Conservation (phyloP, 371 early-diverging fungal genomes). For the Mortierella polycephala region DNA sequence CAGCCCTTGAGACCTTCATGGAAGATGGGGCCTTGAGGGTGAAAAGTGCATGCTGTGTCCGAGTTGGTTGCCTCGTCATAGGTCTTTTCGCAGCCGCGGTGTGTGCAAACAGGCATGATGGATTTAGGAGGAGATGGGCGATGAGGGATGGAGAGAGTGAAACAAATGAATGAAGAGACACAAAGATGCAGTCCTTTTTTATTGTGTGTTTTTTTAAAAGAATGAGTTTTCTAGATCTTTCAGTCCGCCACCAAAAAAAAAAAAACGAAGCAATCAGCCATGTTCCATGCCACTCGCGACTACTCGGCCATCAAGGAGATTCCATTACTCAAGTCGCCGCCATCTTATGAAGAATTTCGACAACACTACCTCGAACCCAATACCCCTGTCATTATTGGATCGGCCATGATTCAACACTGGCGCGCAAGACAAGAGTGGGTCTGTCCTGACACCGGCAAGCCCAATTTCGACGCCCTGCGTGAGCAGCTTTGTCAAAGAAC, state of each 20-base stretch:
- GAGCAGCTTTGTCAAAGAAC: slow-evolving; percentile 45
- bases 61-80: slow-evolving; percentile 76
- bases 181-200: not conserved
- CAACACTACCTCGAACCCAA: slow-evolving; percentile 65
- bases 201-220: not conserved
- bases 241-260: slow-evolving; percentile 14
- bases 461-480: slow-evolving; percentile 17
- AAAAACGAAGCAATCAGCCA: not conserved
- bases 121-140: not conserved
- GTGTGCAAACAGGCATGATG: slow-evolving; percentile 73
- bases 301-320: slow-evolving; percentile 37
- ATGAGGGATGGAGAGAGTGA: slow-evolving; percentile 4
- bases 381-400: slow-evolving; percentile 70
- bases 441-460: slow-evolving; percentile 24
- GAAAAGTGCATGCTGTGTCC: slow-evolving; percentile 81
- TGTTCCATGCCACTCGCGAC: slow-evolving; percentile 37
- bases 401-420: slow-evolving; percentile 67
- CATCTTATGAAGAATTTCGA: slow-evolving; percentile 64
- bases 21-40: slow-evolving; percentile 89
- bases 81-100: slow-evolving; percentile 86
- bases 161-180: slow-evolving; percentile 5
- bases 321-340: slow-evolving; percentile 58
- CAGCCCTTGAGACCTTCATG: slow-evolving; percentile 95
- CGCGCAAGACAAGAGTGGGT: slow-evolving; percentile 73
- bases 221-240: slow-evolving; percentile 30